phyloP scores from a whole-genome alignment of 306 rosid genomes.

The Rubus parviflorus region DNA sequence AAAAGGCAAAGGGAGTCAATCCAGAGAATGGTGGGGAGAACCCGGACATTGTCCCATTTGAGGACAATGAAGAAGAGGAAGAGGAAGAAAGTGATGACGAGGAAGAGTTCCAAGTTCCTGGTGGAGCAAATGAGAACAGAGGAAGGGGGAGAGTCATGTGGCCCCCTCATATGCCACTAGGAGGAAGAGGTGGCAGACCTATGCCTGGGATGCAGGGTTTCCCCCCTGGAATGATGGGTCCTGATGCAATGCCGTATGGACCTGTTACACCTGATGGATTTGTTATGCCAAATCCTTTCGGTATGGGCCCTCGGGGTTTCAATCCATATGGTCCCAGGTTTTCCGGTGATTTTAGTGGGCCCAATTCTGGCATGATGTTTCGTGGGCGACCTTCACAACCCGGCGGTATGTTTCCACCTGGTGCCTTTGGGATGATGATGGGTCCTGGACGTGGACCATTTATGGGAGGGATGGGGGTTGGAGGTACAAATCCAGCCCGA shows the following conservation, averaged over 20 bases:
- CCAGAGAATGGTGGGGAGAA: conserved; percentile 86
- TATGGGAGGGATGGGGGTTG: conserved; percentile 92
- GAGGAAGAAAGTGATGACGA: conserved; percentile 99
- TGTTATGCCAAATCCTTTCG: conserved; percentile 86
- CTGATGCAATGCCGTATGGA: conserved; percentile 86
- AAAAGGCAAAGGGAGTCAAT: conserved; percentile 95
- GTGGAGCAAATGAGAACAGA: conserved; percentile 71
- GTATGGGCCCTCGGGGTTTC: conserved; percentile 86
- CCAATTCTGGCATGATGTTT: conserved; percentile 88
- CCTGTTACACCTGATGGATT: conserved; percentile 88
- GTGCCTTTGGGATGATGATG: conserved; percentile 98
- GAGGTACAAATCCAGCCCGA: conserved; percentile 71
- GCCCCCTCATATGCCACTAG: conserved; percentile 93
- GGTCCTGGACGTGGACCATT: conserved; percentile 86
- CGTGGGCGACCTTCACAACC: conserved; percentile 90
- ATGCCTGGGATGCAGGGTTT: conserved; percentile 90
- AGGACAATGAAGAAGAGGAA: conserved; percentile 99
- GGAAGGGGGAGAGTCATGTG: conserved; percentile 97
- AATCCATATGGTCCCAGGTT: conserved; percentile 89
- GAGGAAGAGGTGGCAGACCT: conserved; percentile 87
- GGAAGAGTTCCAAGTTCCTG: conserved; percentile 79
- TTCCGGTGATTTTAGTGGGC: conserved; percentile 77
- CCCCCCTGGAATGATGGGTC: conserved; percentile 88
- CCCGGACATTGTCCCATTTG: conserved; percentile 97
- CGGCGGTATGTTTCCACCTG: conserved; percentile 78